phyloP scores from a whole-genome alignment of 2,329 filamentous ascomycete genomes.

The Aspergillus tanneri region DNA sequence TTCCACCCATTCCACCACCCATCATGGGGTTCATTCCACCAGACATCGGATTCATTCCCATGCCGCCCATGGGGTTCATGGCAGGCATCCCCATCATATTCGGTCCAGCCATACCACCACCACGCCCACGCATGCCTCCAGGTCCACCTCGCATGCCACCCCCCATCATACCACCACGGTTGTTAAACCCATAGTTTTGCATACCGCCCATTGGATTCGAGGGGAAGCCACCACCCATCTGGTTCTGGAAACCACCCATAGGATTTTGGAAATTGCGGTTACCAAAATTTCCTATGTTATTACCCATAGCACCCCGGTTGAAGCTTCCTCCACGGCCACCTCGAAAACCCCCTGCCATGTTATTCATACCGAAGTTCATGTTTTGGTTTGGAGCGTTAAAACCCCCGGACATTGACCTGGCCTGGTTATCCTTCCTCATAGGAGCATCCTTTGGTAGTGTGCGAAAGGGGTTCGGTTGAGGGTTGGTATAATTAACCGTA shows the following conservation, averaged over 20 bases:
- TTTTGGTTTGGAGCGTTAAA: conserved; percentile 44
- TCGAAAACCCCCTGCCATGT: conserved; percentile 54
- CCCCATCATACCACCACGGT: conserved; percentile 56
- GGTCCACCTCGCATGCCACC: conserved; percentile 54
- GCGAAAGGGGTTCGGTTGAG: conserved; percentile 80
- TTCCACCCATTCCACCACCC: conserved; percentile 47
- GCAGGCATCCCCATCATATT: conserved; percentile 54
- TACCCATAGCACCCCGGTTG: conserved; percentile 29
- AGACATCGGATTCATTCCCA: conserved; percentile 55
- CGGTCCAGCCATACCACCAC: conserved; percentile 59
- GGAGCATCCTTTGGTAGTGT: conserved; percentile 88
- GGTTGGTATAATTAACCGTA: conserved; percentile 70
- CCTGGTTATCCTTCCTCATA: conserved; percentile 63
- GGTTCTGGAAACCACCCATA: conserved; percentile 45
- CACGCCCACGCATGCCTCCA: conserved; percentile 59
- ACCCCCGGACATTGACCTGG: conserved; percentile 48
- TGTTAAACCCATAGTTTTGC: conserved; percentile 50
- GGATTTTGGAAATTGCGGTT: conserved; percentile 51
- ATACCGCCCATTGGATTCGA: conserved; percentile 52
- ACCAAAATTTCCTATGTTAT: conserved; percentile 53
- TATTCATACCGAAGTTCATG: conserved; percentile 44
- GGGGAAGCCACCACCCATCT: conserved; percentile 49
- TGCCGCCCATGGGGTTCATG: conserved; percentile 53
- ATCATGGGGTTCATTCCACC: conserved; percentile 61
- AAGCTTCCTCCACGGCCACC: conserved; percentile 48